Conservation (phyloP, 108 stramenopile genomes). For the Craspedostauros australis region DNA sequence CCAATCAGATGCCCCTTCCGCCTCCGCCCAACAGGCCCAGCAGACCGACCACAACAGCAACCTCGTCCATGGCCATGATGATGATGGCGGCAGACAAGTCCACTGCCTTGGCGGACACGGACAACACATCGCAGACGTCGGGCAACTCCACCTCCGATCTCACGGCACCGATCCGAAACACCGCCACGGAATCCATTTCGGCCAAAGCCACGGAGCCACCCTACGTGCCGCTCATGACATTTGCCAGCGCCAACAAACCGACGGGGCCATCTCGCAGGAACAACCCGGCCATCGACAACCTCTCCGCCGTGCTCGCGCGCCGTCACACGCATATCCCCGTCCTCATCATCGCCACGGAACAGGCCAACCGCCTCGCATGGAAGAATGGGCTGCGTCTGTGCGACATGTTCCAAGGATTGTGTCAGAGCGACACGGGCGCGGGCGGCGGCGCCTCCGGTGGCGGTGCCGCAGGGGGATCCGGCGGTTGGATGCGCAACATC, state of each 20-base stretch:
- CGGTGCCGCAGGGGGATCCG: constrained; percentile 2
- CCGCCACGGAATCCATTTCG: not conserved
- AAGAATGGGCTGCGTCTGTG: constrained; percentile 66
- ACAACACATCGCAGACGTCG: not conserved
- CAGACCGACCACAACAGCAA: not conserved
- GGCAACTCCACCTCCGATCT: not conserved
- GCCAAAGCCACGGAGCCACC: no score
- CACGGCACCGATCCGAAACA: not conserved
- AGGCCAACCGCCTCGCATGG: constrained; percentile 54
- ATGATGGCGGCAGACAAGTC: not conserved
- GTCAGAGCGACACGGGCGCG: not conserved
- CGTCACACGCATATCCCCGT: constrained; percentile 68
- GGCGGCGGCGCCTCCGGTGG: no score
- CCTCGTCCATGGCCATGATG: not conserved
- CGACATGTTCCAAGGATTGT: constrained; percentile 56
- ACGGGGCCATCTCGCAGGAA: not conserved
- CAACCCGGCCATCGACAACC: constrained; percentile 8
- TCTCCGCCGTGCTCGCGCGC: constrained; percentile 34
- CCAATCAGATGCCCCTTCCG: not conserved
- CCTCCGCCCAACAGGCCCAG: not conserved
- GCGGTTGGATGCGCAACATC: no score
- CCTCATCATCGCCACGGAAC: constrained; percentile 66
- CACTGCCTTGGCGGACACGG: no score
- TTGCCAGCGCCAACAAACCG: not conserved
- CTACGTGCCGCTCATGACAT: constrained; percentile 4